These are phyloP conservation scores for Eutrema salsugineum DNA, from an alignment of 441 rosid genomes.

Conservation along the genomic window DNA sequence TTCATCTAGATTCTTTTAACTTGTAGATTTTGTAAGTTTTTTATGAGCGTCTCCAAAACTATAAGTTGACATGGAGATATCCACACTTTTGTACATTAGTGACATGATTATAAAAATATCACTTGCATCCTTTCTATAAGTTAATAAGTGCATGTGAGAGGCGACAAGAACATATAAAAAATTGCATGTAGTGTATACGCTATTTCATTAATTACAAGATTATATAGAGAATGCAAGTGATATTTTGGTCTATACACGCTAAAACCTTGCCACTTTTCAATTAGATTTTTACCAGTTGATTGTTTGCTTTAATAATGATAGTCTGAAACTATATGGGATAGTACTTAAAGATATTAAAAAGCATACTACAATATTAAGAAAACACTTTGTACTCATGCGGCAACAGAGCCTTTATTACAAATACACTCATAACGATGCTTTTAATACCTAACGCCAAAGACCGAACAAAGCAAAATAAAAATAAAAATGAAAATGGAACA, in stretches of 20 bases:
- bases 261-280: neutral
- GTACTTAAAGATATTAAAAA: neutral
- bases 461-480: neutral
- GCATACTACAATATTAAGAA: constrained; percentile 7
- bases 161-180: neutral
- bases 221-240: neutral
- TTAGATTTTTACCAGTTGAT: neutral
- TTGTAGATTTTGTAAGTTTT: neutral
- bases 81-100: neutral
- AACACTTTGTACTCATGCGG: constrained; percentile 20
- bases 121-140: too few relatives aligned
- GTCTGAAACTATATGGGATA: neutral
- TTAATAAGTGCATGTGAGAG: neutral
- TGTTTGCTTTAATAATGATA: neutral
- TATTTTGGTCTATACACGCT: neutral
- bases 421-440: constrained; percentile 27
- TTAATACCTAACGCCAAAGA: constrained; percentile 17
- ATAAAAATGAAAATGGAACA: neutral
- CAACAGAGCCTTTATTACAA: constrained; percentile 32
- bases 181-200: neutral
- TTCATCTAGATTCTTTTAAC: neutral
- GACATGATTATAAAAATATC: too few relatives aligned
- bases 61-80: neutral
- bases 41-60: neutral
- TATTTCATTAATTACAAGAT: neutral